Evolutionary conservation across 176 grass and related monocot species (phyloP).

Genomic region (barley (Hordeum vulgare)): DNA sequence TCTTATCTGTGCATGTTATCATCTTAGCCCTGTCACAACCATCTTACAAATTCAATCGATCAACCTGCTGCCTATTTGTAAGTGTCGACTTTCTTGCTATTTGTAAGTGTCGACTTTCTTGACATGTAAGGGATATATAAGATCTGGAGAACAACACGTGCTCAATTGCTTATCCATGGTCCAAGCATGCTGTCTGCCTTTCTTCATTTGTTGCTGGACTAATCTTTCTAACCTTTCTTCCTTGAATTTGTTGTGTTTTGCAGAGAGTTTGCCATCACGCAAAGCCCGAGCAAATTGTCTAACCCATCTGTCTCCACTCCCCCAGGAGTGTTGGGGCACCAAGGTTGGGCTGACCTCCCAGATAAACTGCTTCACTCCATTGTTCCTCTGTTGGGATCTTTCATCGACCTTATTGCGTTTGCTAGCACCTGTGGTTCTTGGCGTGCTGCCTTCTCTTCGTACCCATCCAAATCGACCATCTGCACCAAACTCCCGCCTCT

Average conservation of each 20-base stretch:
- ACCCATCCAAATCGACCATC: background rate
- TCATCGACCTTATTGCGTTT: background rate
- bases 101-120: no score
- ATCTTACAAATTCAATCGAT: background rate
- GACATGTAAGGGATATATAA: no score
- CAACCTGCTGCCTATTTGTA: no score
- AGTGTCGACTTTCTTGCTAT: no score
- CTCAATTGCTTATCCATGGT: no score
- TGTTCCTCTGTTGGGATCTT: background rate
- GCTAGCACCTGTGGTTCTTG: background rate
- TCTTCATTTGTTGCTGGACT: background rate
- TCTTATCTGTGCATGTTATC: background rate
- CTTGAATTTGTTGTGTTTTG: background rate
- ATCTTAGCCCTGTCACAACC: background rate
- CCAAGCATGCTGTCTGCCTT: background rate
- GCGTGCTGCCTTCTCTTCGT: background rate
- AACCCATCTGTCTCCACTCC: background rate
- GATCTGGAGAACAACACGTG: no score
- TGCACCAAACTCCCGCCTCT: background rate
- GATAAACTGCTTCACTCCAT: background rate
- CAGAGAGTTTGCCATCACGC: background rate
- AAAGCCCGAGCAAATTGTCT: background rate
- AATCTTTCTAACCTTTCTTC: background rate
- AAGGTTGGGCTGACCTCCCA: background rate
- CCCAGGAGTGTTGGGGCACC: background rate